Evolutionary conservation across 257 asterid species (phyloP).

Genomic region (Petrea volubilis): DNA sequence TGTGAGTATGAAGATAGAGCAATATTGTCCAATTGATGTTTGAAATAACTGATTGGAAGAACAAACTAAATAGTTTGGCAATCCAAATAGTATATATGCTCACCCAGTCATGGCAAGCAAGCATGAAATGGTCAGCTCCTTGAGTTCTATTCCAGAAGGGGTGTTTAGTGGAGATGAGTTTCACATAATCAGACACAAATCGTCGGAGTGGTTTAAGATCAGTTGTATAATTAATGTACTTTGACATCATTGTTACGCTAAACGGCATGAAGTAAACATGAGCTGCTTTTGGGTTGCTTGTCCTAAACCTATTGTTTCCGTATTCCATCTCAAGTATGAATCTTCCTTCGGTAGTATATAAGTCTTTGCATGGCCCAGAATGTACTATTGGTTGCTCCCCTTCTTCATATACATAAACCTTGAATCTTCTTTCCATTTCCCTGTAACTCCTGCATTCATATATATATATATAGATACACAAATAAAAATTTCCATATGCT

Average conservation of each 20-base stretch:
- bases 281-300: slow-evolving; percentile 53
- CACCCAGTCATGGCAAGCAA: slow-evolving; percentile 99
- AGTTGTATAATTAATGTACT: slow-evolving; percentile 47
- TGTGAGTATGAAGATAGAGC: too few species aligned
- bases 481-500: too few species aligned
- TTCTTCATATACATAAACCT: slow-evolving; percentile 78
- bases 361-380: slow-evolving; percentile 85
- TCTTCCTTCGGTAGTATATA: slow-evolving; percentile 85
- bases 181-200: slow-evolving; percentile 71
- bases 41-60: neutral
- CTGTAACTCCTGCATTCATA: slow-evolving; percentile 81
- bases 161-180: slow-evolving; percentile 67
- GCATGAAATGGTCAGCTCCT: slow-evolving; percentile 99
- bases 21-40: too few species aligned
- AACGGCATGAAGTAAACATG: slow-evolving; percentile 91
- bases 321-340: slow-evolving; percentile 87
- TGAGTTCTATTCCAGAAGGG: slow-evolving; percentile 82
- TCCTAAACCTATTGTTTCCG: slow-evolving; percentile 60
- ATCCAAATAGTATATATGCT: too few species aligned
- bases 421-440: slow-evolving; percentile 93
- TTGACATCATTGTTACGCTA: slow-evolving; percentile 84
- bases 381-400: slow-evolving; percentile 86
- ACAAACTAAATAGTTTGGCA: too few species aligned
- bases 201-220: slow-evolving; percentile 43
- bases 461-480: too few species aligned